Evolutionary conservation across 1,284 basidiomycete species (phyloP).

Genomic region (Acaromyces ingoldii): DNA sequence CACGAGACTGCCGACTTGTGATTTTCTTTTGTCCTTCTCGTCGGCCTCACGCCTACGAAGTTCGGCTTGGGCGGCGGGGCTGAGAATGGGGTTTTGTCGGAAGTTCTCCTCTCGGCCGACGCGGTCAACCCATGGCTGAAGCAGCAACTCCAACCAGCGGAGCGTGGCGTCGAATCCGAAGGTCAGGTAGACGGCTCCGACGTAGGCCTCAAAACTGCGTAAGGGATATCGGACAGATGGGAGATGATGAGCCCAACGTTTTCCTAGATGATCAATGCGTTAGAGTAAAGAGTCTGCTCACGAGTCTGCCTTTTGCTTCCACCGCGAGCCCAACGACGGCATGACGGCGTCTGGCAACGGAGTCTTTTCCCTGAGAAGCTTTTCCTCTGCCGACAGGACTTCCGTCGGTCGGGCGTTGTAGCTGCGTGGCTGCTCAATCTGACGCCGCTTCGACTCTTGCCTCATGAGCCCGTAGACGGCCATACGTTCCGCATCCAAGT

Average conservation of each 20-base stretch:
- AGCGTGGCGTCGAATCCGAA: background rate
- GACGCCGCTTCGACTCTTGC: background rate
- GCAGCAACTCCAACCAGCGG: background rate
- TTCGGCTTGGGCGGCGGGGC: background rate
- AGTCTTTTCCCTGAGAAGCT: background rate
- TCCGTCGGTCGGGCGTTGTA: no score
- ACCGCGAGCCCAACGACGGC: no score
- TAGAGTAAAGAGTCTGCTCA: no score
- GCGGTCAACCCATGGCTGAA: background rate
- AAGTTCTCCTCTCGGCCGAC: background rate
- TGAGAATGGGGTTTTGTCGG: background rate
- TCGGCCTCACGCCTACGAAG: no score
- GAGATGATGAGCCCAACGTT: no score
- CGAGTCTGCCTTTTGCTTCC: background rate
- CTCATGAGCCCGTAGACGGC: background rate
- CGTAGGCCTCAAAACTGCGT: slow-evolving; percentile 1
- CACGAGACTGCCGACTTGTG: no score
- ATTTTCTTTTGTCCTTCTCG: no score
- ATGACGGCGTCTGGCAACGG: background rate
- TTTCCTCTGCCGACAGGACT: background rate
- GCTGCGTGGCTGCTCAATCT: background rate
- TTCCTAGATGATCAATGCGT: no score
- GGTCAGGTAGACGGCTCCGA: slow-evolving; percentile 1
- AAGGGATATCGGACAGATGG: no score
- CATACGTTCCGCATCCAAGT: background rate